Evolutionary conservation across 1,139 yeast species (phyloP).

Genomic region (Zygotorulaspora mrakii): DNA sequence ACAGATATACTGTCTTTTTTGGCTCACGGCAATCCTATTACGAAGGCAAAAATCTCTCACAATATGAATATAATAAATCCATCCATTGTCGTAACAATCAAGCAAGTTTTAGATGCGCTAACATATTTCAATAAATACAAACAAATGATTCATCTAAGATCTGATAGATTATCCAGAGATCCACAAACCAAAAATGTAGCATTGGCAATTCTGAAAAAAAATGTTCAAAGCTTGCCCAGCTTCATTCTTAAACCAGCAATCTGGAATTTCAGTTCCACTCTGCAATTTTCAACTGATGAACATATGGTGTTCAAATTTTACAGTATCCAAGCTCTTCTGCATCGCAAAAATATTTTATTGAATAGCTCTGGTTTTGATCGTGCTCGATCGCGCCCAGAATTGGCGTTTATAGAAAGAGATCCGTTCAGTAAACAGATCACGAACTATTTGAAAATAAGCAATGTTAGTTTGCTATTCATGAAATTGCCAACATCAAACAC

Average conservation of each 20-base stretch:
- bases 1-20: slow-evolving; percentile 28
- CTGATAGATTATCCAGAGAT: too few species aligned
- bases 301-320: slow-evolving; percentile 24
- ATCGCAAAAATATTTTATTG: slow-evolving; percentile 13
- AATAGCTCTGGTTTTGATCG: slow-evolving; percentile 7
- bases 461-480: slow-evolving; percentile 11
- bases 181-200: too few species aligned
- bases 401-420: slow-evolving; percentile 17
- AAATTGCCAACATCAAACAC: slow-evolving; percentile 16
- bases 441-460: slow-evolving; percentile 12
- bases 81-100: slow-evolving; percentile 25
- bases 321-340: slow-evolving; percentile 22
- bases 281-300: slow-evolving; percentile 23
- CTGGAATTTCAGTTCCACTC: slow-evolving; percentile 26
- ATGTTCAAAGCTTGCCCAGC: slow-evolving; percentile 19
- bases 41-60: slow-evolving; percentile 20
- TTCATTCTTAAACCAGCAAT: slow-evolving; percentile 23
- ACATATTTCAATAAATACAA: slow-evolving; percentile 11
- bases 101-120: slow-evolving; percentile 19
- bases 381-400: slow-evolving; percentile 9
- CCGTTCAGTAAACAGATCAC: slow-evolving; percentile 15
- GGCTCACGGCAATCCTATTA: slow-evolving; percentile 19
- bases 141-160: too few species aligned
- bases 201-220: slow-evolving; percentile 1
- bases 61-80: slow-evolving; percentile 34